Conservation (phyloP, 2,329 filamentous ascomycete species). For the Colletotrichum brevisporum region DNA sequence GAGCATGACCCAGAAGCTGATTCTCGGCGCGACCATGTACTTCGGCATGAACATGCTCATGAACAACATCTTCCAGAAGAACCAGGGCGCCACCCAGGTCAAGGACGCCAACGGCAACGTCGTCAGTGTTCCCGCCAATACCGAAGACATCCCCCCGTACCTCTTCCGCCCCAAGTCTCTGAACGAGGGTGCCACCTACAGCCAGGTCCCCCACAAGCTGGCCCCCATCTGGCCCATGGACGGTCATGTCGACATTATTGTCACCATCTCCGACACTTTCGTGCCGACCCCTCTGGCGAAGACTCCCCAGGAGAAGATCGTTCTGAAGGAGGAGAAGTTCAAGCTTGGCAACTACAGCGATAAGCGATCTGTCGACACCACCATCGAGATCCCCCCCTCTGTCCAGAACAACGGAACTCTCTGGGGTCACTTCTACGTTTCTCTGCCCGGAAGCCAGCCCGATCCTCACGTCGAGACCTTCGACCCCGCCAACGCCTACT, state of each 20-base stretch:
- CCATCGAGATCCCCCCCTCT: constrained; percentile 80
- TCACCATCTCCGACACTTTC: constrained; percentile 86
- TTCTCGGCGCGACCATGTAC: constrained; percentile 69
- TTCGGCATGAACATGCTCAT: constrained; percentile 72
- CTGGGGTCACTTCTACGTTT: constrained; percentile 94
- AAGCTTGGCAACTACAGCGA: constrained; percentile 84
- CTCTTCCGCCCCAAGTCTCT: constrained; percentile 73
- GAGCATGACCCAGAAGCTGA: constrained; percentile 58
- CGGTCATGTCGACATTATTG: constrained; percentile 82
- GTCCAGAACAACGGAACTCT: constrained; percentile 95
- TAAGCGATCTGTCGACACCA: constrained; percentile 81
- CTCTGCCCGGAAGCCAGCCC: constrained; percentile 79
- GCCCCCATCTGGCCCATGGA: constrained; percentile 91
- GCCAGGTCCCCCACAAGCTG: constrained; percentile 76
- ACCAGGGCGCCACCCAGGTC: constrained; percentile 61
- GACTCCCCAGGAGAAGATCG: constrained; percentile 76
- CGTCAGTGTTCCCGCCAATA: constrained; percentile 68
- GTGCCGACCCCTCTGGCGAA: constrained; percentile 77
- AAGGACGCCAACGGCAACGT: constrained; percentile 66
- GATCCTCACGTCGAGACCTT: constrained; percentile 83
- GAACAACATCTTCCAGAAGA: constrained; percentile 66
- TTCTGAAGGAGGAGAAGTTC: constrained; percentile 86
- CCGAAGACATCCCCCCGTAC: constrained; percentile 74
- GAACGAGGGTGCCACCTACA: constrained; percentile 74
- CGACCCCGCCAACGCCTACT: constrained; percentile 81